A percentile compares a stretch with the other conserved stretches of the same genome.
phyloP scores from a whole-genome alignment of 345 rosid species.

The Gynandropsis gynandra region DNA sequence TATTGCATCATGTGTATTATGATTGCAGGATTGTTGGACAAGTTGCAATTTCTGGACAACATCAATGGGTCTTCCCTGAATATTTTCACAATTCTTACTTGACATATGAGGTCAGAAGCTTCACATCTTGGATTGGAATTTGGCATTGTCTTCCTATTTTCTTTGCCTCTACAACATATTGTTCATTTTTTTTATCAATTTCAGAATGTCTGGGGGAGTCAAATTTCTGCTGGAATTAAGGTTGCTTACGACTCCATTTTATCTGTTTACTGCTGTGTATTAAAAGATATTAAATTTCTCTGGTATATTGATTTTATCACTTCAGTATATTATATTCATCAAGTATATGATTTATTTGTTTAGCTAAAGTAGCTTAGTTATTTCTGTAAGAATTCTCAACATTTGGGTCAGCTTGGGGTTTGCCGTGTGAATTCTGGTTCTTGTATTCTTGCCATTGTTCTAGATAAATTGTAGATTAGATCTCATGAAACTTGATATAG shows the following conservation, averaged over 20 bases:
- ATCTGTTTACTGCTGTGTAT: not conserved
- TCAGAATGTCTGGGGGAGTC: constrained; percentile 75
- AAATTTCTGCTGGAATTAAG: constrained; percentile 70
- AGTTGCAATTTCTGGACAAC: constrained; percentile 71
- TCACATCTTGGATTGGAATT: not conserved
- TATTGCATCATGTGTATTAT: constrained; percentile 18
- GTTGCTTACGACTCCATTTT: constrained; percentile 28
- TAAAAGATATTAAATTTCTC: too few species aligned
- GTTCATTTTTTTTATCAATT: constrained; percentile 34
- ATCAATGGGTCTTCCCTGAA: constrained; percentile 67
- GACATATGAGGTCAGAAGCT: constrained; percentile 49
- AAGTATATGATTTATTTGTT: too few species aligned
- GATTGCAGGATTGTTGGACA: constrained; percentile 81
- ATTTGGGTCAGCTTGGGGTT: too few species aligned
- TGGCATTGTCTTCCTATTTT: not conserved
- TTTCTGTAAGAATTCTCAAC: too few species aligned
- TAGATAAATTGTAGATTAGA: too few species aligned
- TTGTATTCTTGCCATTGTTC: too few species aligned
- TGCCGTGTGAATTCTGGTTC: too few species aligned
- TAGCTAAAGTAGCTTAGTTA: too few species aligned
- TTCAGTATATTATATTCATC: too few species aligned
- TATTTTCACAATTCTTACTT: constrained; percentile 35
- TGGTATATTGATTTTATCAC: too few species aligned
- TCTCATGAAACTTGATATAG: too few species aligned
- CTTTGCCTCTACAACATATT: constrained; percentile 1